Conservation (phyloP, 148 eudicot species). For the Talinum fruticosum region DNA sequence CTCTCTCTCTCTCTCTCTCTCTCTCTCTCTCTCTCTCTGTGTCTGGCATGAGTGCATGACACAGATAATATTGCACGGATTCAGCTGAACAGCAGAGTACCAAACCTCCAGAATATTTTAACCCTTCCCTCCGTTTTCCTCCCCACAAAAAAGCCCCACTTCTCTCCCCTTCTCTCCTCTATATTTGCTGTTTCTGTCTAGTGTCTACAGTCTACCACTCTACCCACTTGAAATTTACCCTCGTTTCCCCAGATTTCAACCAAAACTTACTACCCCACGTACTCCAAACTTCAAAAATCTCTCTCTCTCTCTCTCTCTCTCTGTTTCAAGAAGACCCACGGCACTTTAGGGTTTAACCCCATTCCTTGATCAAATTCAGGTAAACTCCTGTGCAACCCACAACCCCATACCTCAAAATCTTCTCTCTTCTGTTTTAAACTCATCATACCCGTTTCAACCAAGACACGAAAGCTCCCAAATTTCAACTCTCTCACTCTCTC, state of each 20-base stretch:
- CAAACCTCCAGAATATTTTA: neutral
- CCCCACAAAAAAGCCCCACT: neutral
- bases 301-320: constrained; percentile 13
- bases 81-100: constrained; percentile 35
- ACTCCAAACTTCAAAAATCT: neutral
- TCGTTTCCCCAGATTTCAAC: neutral
- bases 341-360: constrained; percentile 9
- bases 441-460: constrained; percentile 1
- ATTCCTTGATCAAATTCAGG: constrained; percentile 9
- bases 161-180: neutral
- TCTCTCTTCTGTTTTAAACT: constrained; percentile 8
- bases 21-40: constrained; percentile 13
- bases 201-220: neutral
- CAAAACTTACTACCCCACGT: neutral
- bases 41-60: neutral
- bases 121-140: neutral
- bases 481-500: neutral
- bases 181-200: neutral
- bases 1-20: constrained; percentile 21
- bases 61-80: constrained; percentile 32
- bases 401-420: neutral
- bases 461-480: too few relatives aligned
- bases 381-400: constrained; percentile 13
- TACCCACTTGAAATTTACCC: too few relatives aligned
- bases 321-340: constrained; percentile 18